These are phyloP conservation scores for Dicorynia guianensis DNA, from an alignment of 306 rosid species.

Conservation along the genomic window DNA sequence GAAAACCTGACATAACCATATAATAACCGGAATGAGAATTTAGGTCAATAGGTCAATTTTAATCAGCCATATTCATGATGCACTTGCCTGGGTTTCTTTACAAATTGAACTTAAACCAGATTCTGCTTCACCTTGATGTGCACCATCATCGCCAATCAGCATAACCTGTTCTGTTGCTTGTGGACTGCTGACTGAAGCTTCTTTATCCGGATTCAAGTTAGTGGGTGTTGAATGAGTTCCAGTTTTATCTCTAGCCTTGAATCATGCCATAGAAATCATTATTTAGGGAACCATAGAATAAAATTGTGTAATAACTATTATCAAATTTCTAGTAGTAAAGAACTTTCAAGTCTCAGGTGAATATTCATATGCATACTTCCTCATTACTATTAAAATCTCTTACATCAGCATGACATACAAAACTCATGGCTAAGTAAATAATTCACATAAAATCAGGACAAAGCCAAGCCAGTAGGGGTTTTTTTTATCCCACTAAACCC, in stretches of 20 bases:
- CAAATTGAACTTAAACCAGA: slow-evolving; percentile 35
- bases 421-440: slow-evolving; percentile 17
- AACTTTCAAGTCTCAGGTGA: background rate
- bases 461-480: background rate
- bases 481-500: background rate
- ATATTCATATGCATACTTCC: slow-evolving; percentile 13
- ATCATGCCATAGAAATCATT: slow-evolving; percentile 32
- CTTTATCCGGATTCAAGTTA: slow-evolving; percentile 39
- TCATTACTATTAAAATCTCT: slow-evolving; percentile 26
- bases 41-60: slow-evolving; percentile 36
- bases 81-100: slow-evolving; percentile 48
- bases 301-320: slow-evolving; percentile 15
- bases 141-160: slow-evolving; percentile 49
- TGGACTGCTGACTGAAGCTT: slow-evolving; percentile 25
- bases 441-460: background rate
- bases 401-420: slow-evolving; percentile 7
- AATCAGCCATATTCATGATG: slow-evolving; percentile 37
- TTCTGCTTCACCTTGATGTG: slow-evolving; percentile 40
- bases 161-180: slow-evolving; percentile 42
- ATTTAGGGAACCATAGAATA: slow-evolving; percentile 19
- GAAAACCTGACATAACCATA: slow-evolving; percentile 45
- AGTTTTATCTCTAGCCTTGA: slow-evolving; percentile 49
- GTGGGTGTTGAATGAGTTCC: slow-evolving; percentile 41
- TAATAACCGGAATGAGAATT: slow-evolving; percentile 35
- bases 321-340: slow-evolving; percentile 20